Percentiles rank a stretch among this genome's conserved stretches.
Conservation (phyloP, 495 filamentous ascomycete species). For the Penicillium flavigenum region DNA sequence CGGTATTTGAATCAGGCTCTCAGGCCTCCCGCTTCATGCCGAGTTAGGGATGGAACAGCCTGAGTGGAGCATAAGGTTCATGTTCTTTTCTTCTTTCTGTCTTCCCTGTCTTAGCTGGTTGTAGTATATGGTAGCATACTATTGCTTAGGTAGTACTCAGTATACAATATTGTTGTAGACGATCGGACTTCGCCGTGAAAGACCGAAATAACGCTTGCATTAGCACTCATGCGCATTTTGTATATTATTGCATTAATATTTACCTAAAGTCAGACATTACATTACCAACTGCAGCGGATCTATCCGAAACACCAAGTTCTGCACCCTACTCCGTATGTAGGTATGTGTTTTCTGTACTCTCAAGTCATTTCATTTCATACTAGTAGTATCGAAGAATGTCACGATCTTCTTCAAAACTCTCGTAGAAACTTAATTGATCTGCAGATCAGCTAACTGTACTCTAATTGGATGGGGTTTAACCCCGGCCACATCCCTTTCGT, state of each 20-base stretch:
- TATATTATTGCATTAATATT: neutral
- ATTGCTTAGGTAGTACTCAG: neutral
- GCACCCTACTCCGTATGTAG: neutral
- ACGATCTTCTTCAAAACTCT: slow-evolving; percentile 10
- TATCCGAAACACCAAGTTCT: slow-evolving; percentile 17
- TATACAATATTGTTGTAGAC: neutral
- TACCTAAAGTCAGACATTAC: slow-evolving; percentile 1
- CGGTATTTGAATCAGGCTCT: slow-evolving; percentile 22
- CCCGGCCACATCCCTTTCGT: neutral
- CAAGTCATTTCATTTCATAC: no score
- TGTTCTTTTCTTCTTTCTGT: slow-evolving; percentile 16
- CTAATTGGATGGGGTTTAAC: neutral
- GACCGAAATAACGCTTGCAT: slow-evolving; percentile 2
- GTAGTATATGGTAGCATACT: slow-evolving; percentile 5
- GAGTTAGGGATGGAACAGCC: neutral
- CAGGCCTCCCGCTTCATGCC: slow-evolving; percentile 20
- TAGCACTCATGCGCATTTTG: neutral
- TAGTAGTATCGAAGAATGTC: neutral
- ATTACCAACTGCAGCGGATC: slow-evolving; percentile 16
- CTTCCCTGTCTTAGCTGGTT: slow-evolving; percentile 12
- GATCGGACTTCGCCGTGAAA: slow-evolving; percentile 6
- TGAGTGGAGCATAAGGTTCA: slow-evolving; percentile 17
- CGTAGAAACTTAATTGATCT: neutral
- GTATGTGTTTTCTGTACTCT: no score
- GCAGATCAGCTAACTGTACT: neutral